Base-by-base conservation (phyloP, 768 basidiomycete genomes). In the Rhodotorula graminis region DNA sequence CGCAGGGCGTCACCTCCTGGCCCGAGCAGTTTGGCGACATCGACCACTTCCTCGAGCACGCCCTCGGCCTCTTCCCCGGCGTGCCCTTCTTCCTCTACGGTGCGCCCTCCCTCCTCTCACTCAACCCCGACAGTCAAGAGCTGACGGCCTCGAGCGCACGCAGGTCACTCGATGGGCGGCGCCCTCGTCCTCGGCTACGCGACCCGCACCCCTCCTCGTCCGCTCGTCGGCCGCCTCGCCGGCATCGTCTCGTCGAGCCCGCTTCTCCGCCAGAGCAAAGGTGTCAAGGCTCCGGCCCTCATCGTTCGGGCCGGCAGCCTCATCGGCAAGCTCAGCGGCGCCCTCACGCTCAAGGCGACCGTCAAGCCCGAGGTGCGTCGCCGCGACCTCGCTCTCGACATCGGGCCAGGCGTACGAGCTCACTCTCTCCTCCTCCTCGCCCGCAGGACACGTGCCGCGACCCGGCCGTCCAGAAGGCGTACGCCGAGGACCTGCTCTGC, bases 401-500 rank as follows among this genome's bases (percentile, higher is more conserved):
- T 25, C 49, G 7, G 19, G 49, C 18, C 21, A 2, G 46, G 16
- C 46, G 16, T 14, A 7, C 46, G 46, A 47, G 37, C 37, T 37
- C 37, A 14, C 44, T 46, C 44, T 46, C 44, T 6, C 14, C 11
- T 12, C 18, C 15, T 46, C 42, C 42, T 46, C 14, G 15, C 50
- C 6, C 16, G 37, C 67, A 77, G 76, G 53, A 73, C 67, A 58
- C 71, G 27, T 61, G 62, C 21, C 68, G 76, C 19, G 77, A 78
- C 56, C 52, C 68, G 0, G 67, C 25, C 15, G 44, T 69, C 27
- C 55, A 62, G n/a, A 29, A 65, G 42, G 62, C 33, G 18, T 79
- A 78, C 65, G 61, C 72, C 11, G 29, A 65, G 23, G 78, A 79
- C 66, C 74, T 70, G 61, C 69, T 79, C 14, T 79, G 78, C 58